Evolutionary conservation across 371 early-diverging fungal genomes (phyloP).

Genomic region (Apophysomyces sp.): DNA sequence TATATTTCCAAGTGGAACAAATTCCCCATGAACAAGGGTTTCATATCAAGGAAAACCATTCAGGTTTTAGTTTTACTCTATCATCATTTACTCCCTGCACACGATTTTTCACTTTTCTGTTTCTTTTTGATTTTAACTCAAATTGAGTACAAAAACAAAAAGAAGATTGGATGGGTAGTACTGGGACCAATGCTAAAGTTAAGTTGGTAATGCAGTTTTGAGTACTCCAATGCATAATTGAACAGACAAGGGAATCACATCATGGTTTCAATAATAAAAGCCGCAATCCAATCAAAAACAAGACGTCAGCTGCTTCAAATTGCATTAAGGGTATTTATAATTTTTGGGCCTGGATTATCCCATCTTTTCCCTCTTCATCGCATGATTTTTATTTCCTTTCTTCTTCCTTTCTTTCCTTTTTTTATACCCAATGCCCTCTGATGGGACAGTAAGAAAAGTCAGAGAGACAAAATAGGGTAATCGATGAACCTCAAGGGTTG

Average conservation of each 20-base stretch:
- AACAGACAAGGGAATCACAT: too few species aligned
- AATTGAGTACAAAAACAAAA: too few species aligned
- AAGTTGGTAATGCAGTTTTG: too few species aligned
- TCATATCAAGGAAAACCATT: background rate
- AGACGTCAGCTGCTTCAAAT: background rate
- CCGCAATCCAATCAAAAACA: background rate
- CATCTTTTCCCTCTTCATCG: background rate
- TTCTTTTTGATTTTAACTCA: too few species aligned
- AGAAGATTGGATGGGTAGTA: too few species aligned
- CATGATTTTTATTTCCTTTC: too few species aligned
- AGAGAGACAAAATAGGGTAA: background rate
- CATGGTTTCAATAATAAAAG: too few species aligned
- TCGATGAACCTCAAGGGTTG: too few species aligned
- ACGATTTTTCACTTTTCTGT: too few species aligned
- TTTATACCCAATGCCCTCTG: background rate
- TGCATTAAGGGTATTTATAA: background rate
- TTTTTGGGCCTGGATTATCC: background rate
- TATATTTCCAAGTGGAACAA: background rate
- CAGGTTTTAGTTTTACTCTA: background rate
- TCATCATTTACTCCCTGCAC: too few species aligned
- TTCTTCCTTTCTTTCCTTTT: background rate
- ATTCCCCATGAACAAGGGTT: background rate
- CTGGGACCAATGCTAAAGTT: too few species aligned
- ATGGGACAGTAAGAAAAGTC: background rate
- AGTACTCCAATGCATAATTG: too few species aligned